Evolutionary conservation across 2,329 filamentous ascomycete species (phyloP).

Genomic region (Ceratocystis lukuohia): DNA sequence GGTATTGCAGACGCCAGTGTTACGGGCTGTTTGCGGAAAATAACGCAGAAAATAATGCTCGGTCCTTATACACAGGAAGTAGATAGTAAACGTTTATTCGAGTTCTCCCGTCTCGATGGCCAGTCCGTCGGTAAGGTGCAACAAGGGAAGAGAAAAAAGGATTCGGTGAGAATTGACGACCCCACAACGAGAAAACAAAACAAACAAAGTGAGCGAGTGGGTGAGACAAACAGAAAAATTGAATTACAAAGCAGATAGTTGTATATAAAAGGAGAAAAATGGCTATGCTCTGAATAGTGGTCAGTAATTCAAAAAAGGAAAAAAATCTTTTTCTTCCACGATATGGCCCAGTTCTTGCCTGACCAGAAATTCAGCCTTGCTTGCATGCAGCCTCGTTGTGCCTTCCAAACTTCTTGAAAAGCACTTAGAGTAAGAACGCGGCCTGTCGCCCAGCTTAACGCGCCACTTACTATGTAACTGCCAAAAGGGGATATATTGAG

Average conservation of each 20-base stretch:
- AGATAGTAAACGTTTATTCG: no score
- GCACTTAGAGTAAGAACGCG: no score
- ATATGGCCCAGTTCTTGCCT: not conserved
- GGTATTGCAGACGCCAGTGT: no score
- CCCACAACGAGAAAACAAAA: not conserved
- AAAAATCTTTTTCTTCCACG: not conserved
- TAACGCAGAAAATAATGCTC: no score
- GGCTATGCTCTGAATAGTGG: not conserved
- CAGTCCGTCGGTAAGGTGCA: not conserved
- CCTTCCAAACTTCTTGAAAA: not conserved
- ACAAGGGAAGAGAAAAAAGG: not conserved
- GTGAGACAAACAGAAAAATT: not conserved
- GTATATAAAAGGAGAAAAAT: not conserved
- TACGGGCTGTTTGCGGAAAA: no score
- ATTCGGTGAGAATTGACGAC: not conserved
- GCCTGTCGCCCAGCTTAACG: not conserved
- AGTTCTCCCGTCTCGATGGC: not conserved
- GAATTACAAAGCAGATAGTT: not conserved
- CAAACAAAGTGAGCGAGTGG: not conserved
- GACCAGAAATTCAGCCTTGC: not conserved
- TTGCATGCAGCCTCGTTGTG: not conserved
- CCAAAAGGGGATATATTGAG: not conserved
- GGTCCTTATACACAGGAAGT: no score
- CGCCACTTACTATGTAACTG: not conserved
- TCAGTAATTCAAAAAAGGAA: not conserved